These are phyloP conservation scores for Cymbopogon citratus DNA, from an alignment of 176 grass and related monocot genomes.

Conservation along the genomic window DNA sequence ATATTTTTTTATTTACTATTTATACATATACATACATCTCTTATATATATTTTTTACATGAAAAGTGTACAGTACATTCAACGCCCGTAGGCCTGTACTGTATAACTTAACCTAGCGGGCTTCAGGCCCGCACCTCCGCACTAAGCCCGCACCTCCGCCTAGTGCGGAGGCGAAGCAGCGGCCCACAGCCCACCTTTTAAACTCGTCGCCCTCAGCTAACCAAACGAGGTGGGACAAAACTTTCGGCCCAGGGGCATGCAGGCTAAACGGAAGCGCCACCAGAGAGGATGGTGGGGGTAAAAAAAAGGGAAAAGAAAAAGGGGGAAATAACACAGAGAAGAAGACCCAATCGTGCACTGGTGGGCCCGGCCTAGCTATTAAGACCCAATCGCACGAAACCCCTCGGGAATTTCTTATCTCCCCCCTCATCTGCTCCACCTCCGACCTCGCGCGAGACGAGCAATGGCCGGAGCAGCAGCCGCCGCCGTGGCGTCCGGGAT, in stretches of 20 bases:
- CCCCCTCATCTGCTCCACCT: conserved; percentile 4
- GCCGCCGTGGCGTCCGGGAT: conserved; percentile 32
- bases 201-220: neutral
- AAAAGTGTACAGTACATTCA: neutral
- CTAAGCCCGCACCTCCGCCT: neutral
- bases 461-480: conserved; percentile 32
- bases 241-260: neutral
- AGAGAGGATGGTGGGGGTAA: neutral
- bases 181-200: neutral
- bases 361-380: conserved; percentile 9
- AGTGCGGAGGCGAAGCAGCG: neutral
- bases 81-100: neutral
- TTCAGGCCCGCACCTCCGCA: neutral
- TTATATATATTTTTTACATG: no score
- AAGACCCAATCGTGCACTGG: neutral
- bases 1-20: no score
- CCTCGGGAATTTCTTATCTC: conserved; percentile 22
- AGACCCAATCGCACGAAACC: conserved; percentile 31
- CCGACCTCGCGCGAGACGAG: neutral
- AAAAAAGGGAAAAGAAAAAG: no score
- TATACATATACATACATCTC: no score
- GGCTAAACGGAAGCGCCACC: neutral
- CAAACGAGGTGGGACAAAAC: neutral
- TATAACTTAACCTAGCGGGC: neutral
- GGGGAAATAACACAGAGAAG: no score